Evolutionary conservation across 805 yeast genomes (phyloP).

Genomic region (Dipodascus albidus): DNA sequence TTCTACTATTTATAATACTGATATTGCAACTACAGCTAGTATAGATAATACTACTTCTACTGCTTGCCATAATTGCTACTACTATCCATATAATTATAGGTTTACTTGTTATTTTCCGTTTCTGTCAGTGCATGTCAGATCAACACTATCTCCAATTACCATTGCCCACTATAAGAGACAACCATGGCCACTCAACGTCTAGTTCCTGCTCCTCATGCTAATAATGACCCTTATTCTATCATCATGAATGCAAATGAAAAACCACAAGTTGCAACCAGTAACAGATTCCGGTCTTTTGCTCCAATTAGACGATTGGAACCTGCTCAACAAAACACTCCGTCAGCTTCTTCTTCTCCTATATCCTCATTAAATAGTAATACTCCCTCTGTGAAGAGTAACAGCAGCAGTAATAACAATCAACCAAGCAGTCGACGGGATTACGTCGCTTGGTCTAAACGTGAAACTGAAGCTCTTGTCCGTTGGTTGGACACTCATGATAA

Average conservation of each 20-base stretch:
- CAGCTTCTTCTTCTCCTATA: background rate
- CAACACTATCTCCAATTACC: background rate
- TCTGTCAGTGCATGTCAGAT: too few species aligned
- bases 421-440: background rate
- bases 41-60: too few species aligned
- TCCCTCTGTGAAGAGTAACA: too few species aligned
- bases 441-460: background rate
- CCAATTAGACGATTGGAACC: background rate
- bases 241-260: background rate
- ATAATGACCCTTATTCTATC: background rate
- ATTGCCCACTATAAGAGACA: too few species aligned
- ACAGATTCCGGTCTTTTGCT: background rate
- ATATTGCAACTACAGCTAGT: too few species aligned
- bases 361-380: background rate
- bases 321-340: background rate
- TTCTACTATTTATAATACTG: background rate
- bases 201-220: background rate
- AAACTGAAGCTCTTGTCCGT: background rate
- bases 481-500: conserved; percentile 1
- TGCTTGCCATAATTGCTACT: too few species aligned
- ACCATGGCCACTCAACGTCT: background rate
- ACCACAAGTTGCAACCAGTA: background rate
- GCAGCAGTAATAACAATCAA: background rate
- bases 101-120: too few species aligned
- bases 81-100: too few species aligned